These are phyloP conservation scores for Lasiodiplodia citricola DNA, from an alignment of 2,329 filamentous ascomycete genomes.

Conservation along the genomic window DNA sequence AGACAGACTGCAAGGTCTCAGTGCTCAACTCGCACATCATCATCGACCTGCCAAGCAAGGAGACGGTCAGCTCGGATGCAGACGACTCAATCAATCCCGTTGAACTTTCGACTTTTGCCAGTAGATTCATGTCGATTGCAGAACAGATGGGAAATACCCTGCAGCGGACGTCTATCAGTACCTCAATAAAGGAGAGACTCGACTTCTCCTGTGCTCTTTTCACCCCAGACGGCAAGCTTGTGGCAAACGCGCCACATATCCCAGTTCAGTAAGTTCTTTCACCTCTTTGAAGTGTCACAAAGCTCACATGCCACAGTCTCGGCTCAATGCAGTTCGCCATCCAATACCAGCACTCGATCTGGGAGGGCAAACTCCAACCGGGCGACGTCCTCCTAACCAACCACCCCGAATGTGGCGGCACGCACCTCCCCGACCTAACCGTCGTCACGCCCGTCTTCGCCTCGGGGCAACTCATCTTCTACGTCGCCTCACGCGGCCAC, in stretches of 20 bases:
- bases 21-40: constrained; percentile 47
- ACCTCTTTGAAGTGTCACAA: background rate
- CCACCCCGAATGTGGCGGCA: constrained; percentile 37
- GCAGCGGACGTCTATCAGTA: constrained; percentile 34
- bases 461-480: constrained; percentile 34
- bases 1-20: constrained; percentile 44
- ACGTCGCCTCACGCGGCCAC: constrained; percentile 37
- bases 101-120: constrained; percentile 30
- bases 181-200: constrained; percentile 37
- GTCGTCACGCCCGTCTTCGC: constrained; percentile 37
- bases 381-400: constrained; percentile 39
- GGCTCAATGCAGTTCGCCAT: constrained; percentile 37
- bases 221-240: constrained; percentile 32
- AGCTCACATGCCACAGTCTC: constrained; percentile 17
- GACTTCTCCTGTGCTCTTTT: constrained; percentile 38
- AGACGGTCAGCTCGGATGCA: constrained; percentile 28
- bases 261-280: constrained; percentile 31
- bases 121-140: constrained; percentile 37
- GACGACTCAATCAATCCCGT: constrained; percentile 27
- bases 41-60: constrained; percentile 46
- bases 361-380: constrained; percentile 31
- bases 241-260: constrained; percentile 38
- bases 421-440: constrained; percentile 39
- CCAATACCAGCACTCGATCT: constrained; percentile 35
- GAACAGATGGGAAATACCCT: constrained; percentile 36